phyloP scores from a whole-genome alignment of 108 stramenopile species.

The Cyclotella baltica region DNA sequence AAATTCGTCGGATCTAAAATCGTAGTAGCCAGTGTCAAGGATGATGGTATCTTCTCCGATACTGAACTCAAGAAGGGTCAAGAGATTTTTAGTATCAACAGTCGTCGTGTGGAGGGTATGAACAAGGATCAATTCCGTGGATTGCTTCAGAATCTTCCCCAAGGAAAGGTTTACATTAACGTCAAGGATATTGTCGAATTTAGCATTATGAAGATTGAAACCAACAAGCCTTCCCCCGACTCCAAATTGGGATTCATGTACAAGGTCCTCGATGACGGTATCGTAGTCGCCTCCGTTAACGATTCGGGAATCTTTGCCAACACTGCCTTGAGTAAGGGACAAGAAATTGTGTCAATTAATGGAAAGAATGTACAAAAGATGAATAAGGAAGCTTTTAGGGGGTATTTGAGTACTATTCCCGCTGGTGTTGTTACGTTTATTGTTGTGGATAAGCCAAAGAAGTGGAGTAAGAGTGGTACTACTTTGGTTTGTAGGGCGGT shows the following conservation, averaged over 20 bases:
- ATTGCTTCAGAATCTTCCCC: not conserved
- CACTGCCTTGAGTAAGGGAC: constrained; percentile 10
- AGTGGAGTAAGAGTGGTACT: not conserved
- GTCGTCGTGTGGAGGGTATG: not conserved
- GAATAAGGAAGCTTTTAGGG: not conserved
- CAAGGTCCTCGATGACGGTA: constrained; percentile 16
- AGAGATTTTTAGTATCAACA: constrained; percentile 9
- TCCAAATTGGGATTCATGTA: constrained; percentile 15
- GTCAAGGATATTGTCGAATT: not conserved
- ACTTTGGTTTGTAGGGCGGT: not conserved
- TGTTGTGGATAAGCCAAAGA: constrained; percentile 15
- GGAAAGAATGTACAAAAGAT: constrained; percentile 14
- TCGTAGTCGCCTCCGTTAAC: constrained; percentile 1
- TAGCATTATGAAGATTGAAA: not conserved
- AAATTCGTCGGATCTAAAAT: not conserved
- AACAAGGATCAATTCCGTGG: constrained; percentile 13
- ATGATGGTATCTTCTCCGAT: constrained; percentile 11
- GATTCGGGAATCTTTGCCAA: constrained; percentile 2
- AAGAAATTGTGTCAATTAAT: constrained; percentile 19
- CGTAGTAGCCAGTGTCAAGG: constrained; percentile 4
- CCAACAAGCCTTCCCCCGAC: not conserved
- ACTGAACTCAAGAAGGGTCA: constrained; percentile 12
- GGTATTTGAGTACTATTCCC: not conserved
- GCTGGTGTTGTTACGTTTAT: constrained; percentile 2
- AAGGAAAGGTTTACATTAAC: not conserved